These are phyloP conservation scores for Blastomyces silverae DNA, from an alignment of 2,329 filamentous ascomycete species.

Conservation along the genomic window DNA sequence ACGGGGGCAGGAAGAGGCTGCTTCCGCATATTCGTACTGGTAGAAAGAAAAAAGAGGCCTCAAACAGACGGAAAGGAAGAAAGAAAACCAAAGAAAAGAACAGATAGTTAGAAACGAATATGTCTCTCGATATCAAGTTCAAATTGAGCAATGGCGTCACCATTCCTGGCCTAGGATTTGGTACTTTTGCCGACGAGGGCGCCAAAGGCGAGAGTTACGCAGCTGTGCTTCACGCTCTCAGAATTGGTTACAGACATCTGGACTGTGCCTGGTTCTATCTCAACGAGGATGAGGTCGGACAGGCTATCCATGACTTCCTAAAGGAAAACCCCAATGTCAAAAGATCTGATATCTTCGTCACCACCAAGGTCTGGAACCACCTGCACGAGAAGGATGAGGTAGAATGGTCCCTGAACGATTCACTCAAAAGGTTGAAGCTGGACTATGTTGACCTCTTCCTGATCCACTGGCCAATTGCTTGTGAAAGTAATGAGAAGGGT, in stretches of 20 bases:
- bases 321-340: slow-evolving; percentile 43
- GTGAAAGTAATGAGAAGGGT: slow-evolving; percentile 46
- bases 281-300: slow-evolving; percentile 50
- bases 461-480: slow-evolving; percentile 47
- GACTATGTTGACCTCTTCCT: slow-evolving; percentile 67
- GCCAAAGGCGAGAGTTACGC: slow-evolving; percentile 53
- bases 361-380: slow-evolving; percentile 50
- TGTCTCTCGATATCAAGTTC: slow-evolving; percentile 51
- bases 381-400: slow-evolving; percentile 45
- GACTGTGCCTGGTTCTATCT: slow-evolving; percentile 52
- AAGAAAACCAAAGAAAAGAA: background rate
- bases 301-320: slow-evolving; percentile 51
- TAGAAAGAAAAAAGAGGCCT: background rate
- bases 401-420: slow-evolving; percentile 50
- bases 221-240: slow-evolving; percentile 46
- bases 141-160: slow-evolving; percentile 53
- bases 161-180: slow-evolving; percentile 58
- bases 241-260: slow-evolving; percentile 49
- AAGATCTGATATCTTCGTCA: slow-evolving; percentile 47
- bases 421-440: slow-evolving; percentile 58
- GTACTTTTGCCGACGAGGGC: slow-evolving; percentile 60
- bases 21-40: background rate
- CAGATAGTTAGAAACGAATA: slow-evolving; percentile 29
- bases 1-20: background rate
- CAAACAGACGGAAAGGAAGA: background rate